A percentile compares a stretch with the other conserved stretches of the same genome.
phyloP scores from a whole-genome alignment of 148 eudicot genomes.

The Talinum fruticosum region DNA sequence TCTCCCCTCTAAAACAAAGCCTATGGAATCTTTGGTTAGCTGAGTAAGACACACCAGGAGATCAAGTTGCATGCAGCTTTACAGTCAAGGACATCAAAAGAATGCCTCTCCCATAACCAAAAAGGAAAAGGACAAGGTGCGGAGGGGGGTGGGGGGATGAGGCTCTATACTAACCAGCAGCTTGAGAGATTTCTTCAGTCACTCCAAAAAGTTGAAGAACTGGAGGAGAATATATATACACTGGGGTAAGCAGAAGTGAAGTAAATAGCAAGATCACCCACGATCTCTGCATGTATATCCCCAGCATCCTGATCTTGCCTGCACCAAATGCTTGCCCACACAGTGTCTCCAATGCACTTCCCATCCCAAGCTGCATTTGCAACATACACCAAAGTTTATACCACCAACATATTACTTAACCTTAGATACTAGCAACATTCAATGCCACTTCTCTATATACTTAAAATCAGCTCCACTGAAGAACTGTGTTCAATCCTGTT shows the following conservation, averaged over 20 bases:
- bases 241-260: slow-evolving; percentile 42
- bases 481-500: too few species aligned
- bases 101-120: neutral
- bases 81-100: neutral
- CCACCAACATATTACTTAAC: neutral
- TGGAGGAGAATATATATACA: slow-evolving; percentile 56
- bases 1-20: neutral
- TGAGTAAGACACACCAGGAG: neutral
- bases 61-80: neutral
- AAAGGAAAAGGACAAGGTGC: too few species aligned
- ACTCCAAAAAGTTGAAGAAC: slow-evolving; percentile 55
- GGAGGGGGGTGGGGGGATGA: neutral
- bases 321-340: slow-evolving; percentile 90
- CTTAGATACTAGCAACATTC: neutral
- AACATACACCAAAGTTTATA: neutral
- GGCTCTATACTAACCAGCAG: slow-evolving; percentile 46
- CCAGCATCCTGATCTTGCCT: slow-evolving; percentile 57
- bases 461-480: too few species aligned
- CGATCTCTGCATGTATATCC: slow-evolving; percentile 78
- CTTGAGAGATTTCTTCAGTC: slow-evolving; percentile 51
- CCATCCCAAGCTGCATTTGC: slow-evolving; percentile 70
- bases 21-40: neutral
- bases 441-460: neutral
- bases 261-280: slow-evolving; percentile 64
- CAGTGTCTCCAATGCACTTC: slow-evolving; percentile 76